These are phyloP conservation scores for Macroventuria anomochaeta DNA, from an alignment of 2,329 filamentous ascomycete species.

Conservation along the genomic window DNA sequence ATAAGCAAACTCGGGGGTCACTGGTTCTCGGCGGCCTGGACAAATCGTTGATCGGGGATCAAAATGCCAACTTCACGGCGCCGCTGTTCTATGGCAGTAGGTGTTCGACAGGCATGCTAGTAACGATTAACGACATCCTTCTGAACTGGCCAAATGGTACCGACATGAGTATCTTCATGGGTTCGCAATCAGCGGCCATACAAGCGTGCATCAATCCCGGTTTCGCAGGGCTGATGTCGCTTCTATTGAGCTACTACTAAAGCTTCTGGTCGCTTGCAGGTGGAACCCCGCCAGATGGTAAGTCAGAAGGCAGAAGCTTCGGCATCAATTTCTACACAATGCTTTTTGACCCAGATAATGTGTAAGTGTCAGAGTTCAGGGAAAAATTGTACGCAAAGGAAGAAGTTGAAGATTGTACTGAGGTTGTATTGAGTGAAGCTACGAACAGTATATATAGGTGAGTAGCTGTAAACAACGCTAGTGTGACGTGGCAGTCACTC, in stretches of 20 bases:
- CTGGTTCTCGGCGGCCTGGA: constrained; percentile 40
- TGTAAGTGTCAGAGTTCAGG: no score
- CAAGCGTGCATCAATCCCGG: constrained; percentile 26
- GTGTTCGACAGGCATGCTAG: constrained; percentile 42
- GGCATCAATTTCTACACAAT: constrained; percentile 28
- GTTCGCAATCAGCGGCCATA: constrained; percentile 23
- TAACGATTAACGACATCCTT: no score
- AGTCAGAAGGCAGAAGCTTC: constrained; percentile 15
- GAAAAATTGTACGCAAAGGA: no score
- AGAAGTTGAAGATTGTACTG: no score
- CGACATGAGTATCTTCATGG: constrained; percentile 36
- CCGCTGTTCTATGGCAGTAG: constrained; percentile 9
- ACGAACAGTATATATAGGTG: no score
- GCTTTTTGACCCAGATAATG: constrained; percentile 25
- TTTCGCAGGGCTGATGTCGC: constrained; percentile 24
- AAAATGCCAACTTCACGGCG: constrained; percentile 26
- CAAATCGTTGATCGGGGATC: constrained; percentile 19
- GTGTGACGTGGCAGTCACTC: no score
- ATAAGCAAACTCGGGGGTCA: constrained; percentile 29
- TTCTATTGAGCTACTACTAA: constrained; percentile 20
- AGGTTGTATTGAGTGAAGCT: no score
- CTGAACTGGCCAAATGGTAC: constrained; percentile 45
- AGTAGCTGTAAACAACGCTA: no score
- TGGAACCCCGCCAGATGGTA: constrained; percentile 16
- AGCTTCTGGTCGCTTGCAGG: constrained; percentile 22